A percentile compares a stretch with the other conserved stretches of the same genome.
Evolutionary conservation across 805 yeast species (phyloP).

Genomic region (Osmozyma mogii): DNA sequence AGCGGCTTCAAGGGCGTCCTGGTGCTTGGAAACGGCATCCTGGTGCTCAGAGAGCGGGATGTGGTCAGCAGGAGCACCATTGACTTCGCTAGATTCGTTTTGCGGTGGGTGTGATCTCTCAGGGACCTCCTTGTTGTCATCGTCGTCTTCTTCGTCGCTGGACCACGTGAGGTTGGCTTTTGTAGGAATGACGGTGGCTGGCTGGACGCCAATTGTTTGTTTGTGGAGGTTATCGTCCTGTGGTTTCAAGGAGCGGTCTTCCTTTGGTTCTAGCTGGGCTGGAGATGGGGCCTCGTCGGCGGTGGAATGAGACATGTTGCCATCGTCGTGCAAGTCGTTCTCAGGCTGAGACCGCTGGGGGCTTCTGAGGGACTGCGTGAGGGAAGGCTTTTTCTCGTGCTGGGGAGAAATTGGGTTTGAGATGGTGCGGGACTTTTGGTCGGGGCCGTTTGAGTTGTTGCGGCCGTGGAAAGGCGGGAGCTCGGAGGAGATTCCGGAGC

Average conservation of each 20-base stretch:
- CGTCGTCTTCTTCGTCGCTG: constrained; percentile 69
- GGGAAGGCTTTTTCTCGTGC: not conserved
- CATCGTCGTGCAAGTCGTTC: constrained; percentile 6
- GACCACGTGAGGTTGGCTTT: constrained; percentile 85
- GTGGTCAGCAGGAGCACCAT: too few relatives aligned
- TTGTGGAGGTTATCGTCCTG: too few relatives aligned
- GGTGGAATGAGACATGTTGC: constrained; percentile 9
- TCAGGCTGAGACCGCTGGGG: constrained; percentile 1
- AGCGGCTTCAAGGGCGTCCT: constrained; percentile 1
- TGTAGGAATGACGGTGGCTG: constrained; percentile 72
- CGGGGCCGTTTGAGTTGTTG: not conserved
- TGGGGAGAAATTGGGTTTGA: not conserved
- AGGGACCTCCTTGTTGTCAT: constrained; percentile 15
- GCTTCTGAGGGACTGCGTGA: not conserved
- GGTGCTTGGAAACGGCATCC: not conserved
- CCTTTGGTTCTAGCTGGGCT: not conserved
- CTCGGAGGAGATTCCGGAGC: constrained; percentile 2
- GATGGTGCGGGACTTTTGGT: not conserved
- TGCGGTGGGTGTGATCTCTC: not conserved
- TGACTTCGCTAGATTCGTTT: not conserved
- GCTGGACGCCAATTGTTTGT: constrained; percentile 39
- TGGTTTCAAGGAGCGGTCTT: not conserved
- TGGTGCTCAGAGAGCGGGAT: too few relatives aligned
- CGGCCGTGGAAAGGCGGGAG: not conserved
- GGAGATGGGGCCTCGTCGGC: constrained; percentile 2